phyloP scores from a whole-genome alignment of 2,329 filamentous ascomycete genomes.

The Exophiala phaeomuriformis region DNA sequence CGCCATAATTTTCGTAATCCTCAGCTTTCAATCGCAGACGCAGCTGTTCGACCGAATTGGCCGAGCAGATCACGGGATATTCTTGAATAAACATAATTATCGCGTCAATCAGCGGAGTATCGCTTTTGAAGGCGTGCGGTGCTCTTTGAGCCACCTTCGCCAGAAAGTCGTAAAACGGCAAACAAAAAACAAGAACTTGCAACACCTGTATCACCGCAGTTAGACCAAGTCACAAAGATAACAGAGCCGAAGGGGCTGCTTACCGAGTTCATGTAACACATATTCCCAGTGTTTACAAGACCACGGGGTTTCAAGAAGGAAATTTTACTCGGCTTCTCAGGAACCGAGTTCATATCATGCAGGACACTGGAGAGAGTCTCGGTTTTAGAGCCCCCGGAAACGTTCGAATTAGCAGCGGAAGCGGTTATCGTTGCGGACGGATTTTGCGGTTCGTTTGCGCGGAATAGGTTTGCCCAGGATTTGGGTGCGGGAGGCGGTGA shows the following conservation, averaged over 20 bases:
- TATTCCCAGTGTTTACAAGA: conserved; percentile 93
- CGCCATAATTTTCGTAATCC: conserved; percentile 83
- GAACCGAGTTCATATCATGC: conserved; percentile 60
- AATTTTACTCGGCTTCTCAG: conserved; percentile 50
- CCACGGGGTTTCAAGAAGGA: conserved; percentile 87
- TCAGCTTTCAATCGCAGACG: conserved; percentile 66
- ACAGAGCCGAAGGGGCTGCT: conserved; percentile 31
- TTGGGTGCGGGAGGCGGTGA: conserved; percentile 46
- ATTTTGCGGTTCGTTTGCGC: conserved; percentile 40
- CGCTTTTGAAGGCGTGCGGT: conserved; percentile 85
- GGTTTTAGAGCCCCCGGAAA: conserved; percentile 39
- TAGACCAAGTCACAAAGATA: neutral
- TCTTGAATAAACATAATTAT: conserved; percentile 97
- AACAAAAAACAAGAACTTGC: conserved; percentile 89
- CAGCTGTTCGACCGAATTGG: conserved; percentile 64
- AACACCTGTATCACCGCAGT: conserved; percentile 56
- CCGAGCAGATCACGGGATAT: conserved; percentile 78
- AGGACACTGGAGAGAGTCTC: conserved; percentile 71
- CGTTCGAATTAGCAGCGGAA: conserved; percentile 14
- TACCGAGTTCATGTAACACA: conserved; percentile 99
- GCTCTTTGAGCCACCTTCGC: conserved; percentile 78
- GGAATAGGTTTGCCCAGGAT: conserved; percentile 63
- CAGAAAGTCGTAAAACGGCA: conserved; percentile 89
- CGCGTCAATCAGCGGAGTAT: conserved; percentile 86
- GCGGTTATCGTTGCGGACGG: conserved; percentile 30